Percentiles rank a stretch among this genome's conserved stretches.
phyloP scores from a whole-genome alignment of 208 protist species.

The Acanthamoeba triangularis region DNA sequence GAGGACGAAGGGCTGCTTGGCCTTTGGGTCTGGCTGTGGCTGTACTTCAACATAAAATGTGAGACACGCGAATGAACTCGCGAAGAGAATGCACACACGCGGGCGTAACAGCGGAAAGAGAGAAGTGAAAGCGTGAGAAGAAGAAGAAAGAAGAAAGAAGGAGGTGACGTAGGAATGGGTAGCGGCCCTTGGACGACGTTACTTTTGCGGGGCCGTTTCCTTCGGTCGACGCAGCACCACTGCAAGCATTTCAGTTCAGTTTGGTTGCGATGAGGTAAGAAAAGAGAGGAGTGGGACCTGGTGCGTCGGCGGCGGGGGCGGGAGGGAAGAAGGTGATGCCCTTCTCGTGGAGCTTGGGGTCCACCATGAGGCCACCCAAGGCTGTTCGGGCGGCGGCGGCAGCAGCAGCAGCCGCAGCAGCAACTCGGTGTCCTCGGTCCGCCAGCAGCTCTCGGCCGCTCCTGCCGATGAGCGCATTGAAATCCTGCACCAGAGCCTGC shows the following conservation, averaged over 20 bases:
- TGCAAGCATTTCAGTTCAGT: too few relatives aligned
- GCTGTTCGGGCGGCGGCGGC: background rate
- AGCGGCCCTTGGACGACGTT: background rate
- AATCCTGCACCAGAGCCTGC: constrained; percentile 49
- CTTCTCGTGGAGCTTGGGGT: too few relatives aligned
- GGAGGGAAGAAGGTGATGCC: too few relatives aligned
- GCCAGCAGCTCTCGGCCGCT: constrained; percentile 42
- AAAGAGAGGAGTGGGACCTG: background rate
- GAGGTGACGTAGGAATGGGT: background rate
- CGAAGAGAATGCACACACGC: too few relatives aligned
- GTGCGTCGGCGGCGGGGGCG: background rate
- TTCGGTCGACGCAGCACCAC: background rate
- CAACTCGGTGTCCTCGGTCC: background rate
- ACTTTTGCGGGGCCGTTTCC: background rate
- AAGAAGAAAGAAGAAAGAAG: constrained; percentile 5
- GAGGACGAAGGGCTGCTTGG: background rate
- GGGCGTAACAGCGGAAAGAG: too few relatives aligned
- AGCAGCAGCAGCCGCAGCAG: too few relatives aligned
- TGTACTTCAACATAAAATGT: background rate
- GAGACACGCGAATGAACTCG: background rate
- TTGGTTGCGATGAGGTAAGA: background rate
- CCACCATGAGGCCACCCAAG: background rate
- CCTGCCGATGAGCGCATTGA: background rate
- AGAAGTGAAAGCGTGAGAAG: background rate
- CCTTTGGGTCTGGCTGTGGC: background rate